Base-by-base conservation (phyloP, 2,329 filamentous ascomycete genomes). In the Colletotrichum sp. region DNA sequence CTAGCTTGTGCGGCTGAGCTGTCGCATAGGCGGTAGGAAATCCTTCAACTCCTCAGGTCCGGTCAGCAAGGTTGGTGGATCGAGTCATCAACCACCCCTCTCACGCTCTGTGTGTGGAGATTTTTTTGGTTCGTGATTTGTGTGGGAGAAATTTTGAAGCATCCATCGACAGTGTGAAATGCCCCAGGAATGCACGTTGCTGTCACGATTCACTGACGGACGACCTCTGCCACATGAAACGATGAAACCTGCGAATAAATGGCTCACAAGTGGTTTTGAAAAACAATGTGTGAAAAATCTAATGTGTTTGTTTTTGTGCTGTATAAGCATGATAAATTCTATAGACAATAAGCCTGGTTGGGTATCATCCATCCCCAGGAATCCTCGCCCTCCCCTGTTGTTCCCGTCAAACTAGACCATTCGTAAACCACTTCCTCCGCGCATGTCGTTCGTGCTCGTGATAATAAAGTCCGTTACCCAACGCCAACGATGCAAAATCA, bases 401-500 rank as follows among this genome's bases (percentile, higher is more conserved):
- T 67, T 28, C 44, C 57, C 69, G 34, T 68, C 49, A 74, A 55
- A 49, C 52, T 60, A 75, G 57, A 73, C 21, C 62, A 74, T 52
- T 75, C 65, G 64, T 76, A 39, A 60, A 36, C 65, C 75, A 71
- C 32, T 32, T 62, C 66, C 49, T 39, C 44, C 59, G 69, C 34
- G 71, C 71, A 60, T 75, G 24, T 77, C 62, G 34, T 71, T 75
- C 71, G 57, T 76, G 12, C 64, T 63, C 74, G 57, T 74, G 30
- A 76, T 65, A 65, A 52, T 66, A 39, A 68, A 26, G 66, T 32
- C 69, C 74, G 60, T 71, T 62, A 65, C 76, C 69, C 52, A 76
- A 76, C 72, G 75, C 76, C 72, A 74, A 78, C 65, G 52, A 74
- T 71, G 70, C 69, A 36, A 74, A 76, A 64, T 67, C 52, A 75